Conservation (phyloP, 225 moss, liverwort and hornwort genomes). For the Pleurozium schreberi region DNA sequence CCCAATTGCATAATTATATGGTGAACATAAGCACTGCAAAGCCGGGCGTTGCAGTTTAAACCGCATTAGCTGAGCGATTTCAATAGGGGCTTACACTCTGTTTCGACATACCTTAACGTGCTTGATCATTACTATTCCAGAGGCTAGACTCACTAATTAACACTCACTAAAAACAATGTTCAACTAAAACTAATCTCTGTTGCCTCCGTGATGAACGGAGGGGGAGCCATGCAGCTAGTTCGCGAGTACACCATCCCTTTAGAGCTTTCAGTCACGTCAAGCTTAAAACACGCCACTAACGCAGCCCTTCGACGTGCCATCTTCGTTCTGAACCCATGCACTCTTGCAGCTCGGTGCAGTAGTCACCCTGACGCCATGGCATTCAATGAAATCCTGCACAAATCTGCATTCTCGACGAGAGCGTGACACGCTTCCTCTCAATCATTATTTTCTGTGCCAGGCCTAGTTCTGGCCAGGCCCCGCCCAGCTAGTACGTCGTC, state of each 20-base stretch:
- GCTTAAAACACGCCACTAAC: conserved; percentile 13
- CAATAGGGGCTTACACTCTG: not conserved
- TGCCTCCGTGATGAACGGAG: not conserved
- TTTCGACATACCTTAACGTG: not conserved
- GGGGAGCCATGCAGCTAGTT: not conserved
- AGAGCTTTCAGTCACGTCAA: not conserved
- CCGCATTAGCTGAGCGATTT: not conserved
- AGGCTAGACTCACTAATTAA: not conserved
- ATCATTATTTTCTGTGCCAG: conserved; percentile 23
- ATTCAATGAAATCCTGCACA: conserved; percentile 41
- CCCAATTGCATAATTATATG: not conserved
- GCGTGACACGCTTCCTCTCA: conserved; percentile 34
- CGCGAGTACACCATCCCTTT: not conserved
- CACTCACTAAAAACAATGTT: not conserved
- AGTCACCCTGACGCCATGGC: conserved; percentile 4
- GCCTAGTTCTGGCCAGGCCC: not conserved
- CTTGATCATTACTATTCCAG: not conserved
- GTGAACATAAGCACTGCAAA: not conserved
- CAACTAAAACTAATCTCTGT: not conserved
- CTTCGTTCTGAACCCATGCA: conserved; percentile 29
- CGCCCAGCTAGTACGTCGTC: conserved; percentile 1
- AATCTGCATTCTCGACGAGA: conserved; percentile 27
- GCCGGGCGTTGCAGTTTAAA: not conserved
- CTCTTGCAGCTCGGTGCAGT: not conserved
- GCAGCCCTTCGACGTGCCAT: conserved; percentile 28